Evolutionary conservation across 495 filamentous ascomycete species (phyloP), one percentile per base, ranked within the genome.

Genomic region (Podospora bellae-mahoneyi): DNA sequence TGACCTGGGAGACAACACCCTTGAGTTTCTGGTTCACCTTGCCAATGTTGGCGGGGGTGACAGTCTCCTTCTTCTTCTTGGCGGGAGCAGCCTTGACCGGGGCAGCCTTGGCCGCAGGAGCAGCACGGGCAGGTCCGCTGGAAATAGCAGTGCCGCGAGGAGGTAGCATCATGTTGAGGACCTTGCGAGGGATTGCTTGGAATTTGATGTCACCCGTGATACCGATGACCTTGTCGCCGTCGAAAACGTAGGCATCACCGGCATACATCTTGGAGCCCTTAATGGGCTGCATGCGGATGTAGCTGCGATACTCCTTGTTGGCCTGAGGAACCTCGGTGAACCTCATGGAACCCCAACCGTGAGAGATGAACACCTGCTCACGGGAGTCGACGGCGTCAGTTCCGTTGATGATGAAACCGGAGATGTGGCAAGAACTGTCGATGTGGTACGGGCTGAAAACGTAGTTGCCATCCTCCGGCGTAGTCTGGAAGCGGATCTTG

Each of bases 381-480:
- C 87, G 86, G 0, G 88, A 89, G 70, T 93, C 88, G 3, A 88
- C 84, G 26, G 84, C 85, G 72, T 92, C 91, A 65, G 88, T 92
- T 16, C 86, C 90, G 73, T 94, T 94, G 79, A 92, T 88, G 68
- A 90, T 88, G 77, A 95, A 94, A 19, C 92, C 92, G 10, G 89
- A 88, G 34, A 91, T 82, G 71, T 90, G 87, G 69, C 84, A 85
- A 61, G 85, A 68, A 58, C 87, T 89, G 74, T 93, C 91, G 59
- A 92, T 90, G 84, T 88, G 91, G 77, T 89, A 90, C 2, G 90
- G 90, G 64, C 86, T 85, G 65, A 87, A 87, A 66, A 84, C 80
- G 78, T 87, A 93, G 65, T 83, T 86, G 59, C 88, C 91, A 64
- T 86, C 84, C 15, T 84, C 79, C 18, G 84, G 78, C 0, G 77